phyloP scores from a whole-genome alignment of 2,329 filamentous ascomycete genomes.

The Diaporthe humulicola region DNA sequence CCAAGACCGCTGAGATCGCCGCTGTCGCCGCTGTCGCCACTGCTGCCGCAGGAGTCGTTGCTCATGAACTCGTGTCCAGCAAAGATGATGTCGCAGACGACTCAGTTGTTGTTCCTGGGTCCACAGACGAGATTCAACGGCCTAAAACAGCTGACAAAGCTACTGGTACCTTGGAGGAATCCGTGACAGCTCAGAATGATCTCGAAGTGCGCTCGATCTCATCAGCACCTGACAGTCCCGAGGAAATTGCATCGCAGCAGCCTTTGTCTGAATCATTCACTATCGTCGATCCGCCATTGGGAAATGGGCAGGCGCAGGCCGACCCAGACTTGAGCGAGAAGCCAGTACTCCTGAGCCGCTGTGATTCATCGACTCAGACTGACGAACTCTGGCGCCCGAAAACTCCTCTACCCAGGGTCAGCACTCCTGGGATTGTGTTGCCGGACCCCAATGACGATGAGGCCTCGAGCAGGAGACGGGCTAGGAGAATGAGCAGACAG shows the following conservation, averaged over 20 bases:
- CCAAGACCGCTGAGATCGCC: conserved; percentile 3
- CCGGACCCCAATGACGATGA: conserved; percentile 56
- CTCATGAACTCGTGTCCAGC: background rate
- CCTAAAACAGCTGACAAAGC: conserved; percentile 20
- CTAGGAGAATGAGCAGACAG: conserved; percentile 59
- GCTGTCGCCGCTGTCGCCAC: conserved; percentile 17
- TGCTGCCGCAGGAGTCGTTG: conserved; percentile 23
- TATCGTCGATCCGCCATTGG: conserved; percentile 35
- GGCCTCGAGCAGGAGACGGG: conserved; percentile 56
- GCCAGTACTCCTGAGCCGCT: conserved; percentile 41
- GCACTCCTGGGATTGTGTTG: conserved; percentile 62
- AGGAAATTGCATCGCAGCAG: conserved; percentile 35
- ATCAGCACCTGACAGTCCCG: conserved; percentile 2
- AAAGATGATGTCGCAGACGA: background rate
- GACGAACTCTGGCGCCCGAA: conserved; percentile 41
- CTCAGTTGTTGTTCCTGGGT: background rate
- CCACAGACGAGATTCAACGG: conserved; percentile 1
- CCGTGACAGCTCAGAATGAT: conserved; percentile 1
- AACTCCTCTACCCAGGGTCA: conserved; percentile 47
- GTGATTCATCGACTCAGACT: conserved; percentile 49
- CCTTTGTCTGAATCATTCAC: conserved; percentile 43
- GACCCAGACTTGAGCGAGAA: background rate
- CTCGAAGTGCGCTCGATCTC: conserved; percentile 5
- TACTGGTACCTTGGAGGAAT: conserved; percentile 2
- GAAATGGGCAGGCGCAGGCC: conserved; percentile 26